Conservation (phyloP, 2,329 filamentous ascomycete species). For the Cadophora gregata region DNA sequence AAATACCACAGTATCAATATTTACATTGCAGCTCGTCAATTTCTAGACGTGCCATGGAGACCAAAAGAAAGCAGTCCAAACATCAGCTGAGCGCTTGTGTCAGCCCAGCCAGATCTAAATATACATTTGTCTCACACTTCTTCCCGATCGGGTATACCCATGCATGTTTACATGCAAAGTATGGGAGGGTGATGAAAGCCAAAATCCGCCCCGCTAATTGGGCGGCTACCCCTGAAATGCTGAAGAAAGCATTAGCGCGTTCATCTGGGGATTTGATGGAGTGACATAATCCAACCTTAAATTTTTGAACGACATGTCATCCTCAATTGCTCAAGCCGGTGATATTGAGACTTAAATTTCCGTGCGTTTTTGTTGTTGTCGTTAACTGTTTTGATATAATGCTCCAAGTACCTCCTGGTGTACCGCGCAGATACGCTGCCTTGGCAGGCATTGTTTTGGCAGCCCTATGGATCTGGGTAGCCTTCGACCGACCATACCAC, state of each 20-base stretch:
- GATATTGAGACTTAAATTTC: too few species aligned
- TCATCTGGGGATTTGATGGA: background rate
- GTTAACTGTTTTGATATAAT: background rate
- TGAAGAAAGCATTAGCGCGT: background rate
- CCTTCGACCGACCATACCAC: slow-evolving; percentile 28
- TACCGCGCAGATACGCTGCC: slow-evolving; percentile 29
- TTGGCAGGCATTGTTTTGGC: slow-evolving; percentile 23
- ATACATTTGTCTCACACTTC: background rate
- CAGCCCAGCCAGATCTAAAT: background rate
- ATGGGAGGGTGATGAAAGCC: background rate
- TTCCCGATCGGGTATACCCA: background rate
- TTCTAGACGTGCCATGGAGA: too few species aligned
- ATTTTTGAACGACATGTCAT: background rate
- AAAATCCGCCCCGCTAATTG: background rate
- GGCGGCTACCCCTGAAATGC: background rate
- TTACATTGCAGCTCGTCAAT: too few species aligned
- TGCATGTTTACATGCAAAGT: background rate
- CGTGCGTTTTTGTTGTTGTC: background rate
- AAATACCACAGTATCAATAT: too few species aligned
- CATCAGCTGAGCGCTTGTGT: background rate
- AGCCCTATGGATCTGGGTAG: slow-evolving; percentile 32
- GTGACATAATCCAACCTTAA: background rate
- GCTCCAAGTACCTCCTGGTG: background rate
- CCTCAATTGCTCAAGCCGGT: too few species aligned
- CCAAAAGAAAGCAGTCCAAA: too few species aligned